phyloP scores from a whole-genome alignment of 495 filamentous ascomycete species.

The Aspergillus indologenus region DNA sequence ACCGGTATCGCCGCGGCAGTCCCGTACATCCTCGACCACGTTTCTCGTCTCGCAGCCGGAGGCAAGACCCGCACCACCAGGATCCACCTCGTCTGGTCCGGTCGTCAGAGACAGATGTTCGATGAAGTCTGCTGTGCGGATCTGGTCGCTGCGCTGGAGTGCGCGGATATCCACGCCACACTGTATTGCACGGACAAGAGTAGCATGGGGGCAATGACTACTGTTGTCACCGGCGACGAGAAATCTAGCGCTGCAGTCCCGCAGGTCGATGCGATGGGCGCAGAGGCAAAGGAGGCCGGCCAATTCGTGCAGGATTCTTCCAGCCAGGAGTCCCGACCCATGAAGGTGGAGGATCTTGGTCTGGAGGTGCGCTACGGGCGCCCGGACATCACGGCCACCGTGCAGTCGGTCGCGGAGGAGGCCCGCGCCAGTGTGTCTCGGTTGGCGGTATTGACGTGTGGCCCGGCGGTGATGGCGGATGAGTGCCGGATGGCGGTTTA shows the following conservation, averaged over 20 bases:
- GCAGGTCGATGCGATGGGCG: neutral
- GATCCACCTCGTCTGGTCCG: constrained; percentile 28
- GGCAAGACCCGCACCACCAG: constrained; percentile 14
- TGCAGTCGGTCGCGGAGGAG: constrained; percentile 15
- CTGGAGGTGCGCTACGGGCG: constrained; percentile 16
- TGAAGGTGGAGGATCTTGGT: neutral
- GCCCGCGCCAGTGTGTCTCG: constrained; percentile 13
- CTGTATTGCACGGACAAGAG: constrained; percentile 16
- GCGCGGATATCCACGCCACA: constrained; percentile 11
- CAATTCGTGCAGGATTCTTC: neutral
- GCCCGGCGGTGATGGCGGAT: constrained; percentile 40
- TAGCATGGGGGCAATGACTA: neutral
- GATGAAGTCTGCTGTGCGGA: constrained; percentile 17
- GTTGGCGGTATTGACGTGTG: constrained; percentile 41
- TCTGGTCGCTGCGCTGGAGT: constrained; percentile 8
- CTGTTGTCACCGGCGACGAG: neutral
- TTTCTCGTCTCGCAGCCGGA: constrained; percentile 11
- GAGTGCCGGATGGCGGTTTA: constrained; percentile 30
- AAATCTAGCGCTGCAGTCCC: neutral
- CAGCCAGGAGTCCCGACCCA: neutral
- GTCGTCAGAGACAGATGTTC: constrained; percentile 21
- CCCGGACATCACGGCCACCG: constrained; percentile 12
- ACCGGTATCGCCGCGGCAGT: constrained; percentile 47
- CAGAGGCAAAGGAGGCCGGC: neutral
- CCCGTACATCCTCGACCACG: constrained; percentile 35